Base-by-base conservation (phyloP, 1,139 yeast species). In the Dujonia santamariae region DNA sequence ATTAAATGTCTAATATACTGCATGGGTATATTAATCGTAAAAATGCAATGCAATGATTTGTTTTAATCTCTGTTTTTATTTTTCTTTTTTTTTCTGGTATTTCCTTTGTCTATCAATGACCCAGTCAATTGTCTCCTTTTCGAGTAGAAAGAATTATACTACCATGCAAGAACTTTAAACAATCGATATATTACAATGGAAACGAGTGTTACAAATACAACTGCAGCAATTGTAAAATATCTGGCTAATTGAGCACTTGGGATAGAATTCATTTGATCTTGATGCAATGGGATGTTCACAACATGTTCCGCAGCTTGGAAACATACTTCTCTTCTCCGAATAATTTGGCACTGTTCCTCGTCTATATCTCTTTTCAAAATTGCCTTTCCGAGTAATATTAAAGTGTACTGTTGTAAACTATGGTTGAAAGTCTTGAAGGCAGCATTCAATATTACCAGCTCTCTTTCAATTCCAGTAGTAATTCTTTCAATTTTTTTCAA, bases 241-340 rank as follows among this genome's bases (percentile, higher is more conserved):
- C 48, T 47, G 14, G 53, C 43, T 28, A 55, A 41, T 19, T 46
- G 40, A 37, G 45, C 50, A 48, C 51, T 45, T 11, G 53, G 43
- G 12, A 46, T 37, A 26, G 45, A 39, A 13, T 47, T 30, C 7
- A 47, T 31, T 35, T 54, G 59, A 13, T 61, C 62, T 36, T 63
- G 67, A 2, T 63, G 53, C 21, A 66, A 50, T 2, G 75, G 75
- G 19, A 69, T 68, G 40, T 67, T 59, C 7, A 67, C 67, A 20
- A 68, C 72, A 39, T 63, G 62, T 34, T 64, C 72, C 1, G 71
- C 67, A 1, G 75, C 73, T 41, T 57, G 68, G 36, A 51, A 60
- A 36, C 75, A 69, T 16, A 68, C 52, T 13, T 61, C 62, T 41
- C 75, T 48, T 37, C 75, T 48, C 33, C 49, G 53, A 20, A 68